These are phyloP conservation scores for Aspergillus ellipticus DNA, from an alignment of 495 filamentous ascomycete species.

Conservation along the genomic window DNA sequence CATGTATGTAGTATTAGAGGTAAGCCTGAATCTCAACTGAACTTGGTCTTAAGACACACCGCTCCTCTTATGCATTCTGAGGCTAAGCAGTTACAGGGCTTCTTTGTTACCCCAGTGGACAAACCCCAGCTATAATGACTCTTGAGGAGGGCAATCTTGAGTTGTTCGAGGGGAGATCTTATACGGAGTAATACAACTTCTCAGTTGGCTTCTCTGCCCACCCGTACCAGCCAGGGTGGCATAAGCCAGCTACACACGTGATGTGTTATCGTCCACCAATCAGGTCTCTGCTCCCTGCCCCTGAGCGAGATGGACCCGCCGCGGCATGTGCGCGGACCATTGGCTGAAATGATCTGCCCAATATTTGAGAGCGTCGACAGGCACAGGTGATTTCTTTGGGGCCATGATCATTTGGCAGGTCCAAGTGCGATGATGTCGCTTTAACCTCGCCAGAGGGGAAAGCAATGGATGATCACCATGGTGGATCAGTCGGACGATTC, in stretches of 20 bases:
- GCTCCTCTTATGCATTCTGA: too few relatives aligned
- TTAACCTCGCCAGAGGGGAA: neutral
- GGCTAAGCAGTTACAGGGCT: too few relatives aligned
- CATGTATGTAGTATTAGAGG: too few relatives aligned
- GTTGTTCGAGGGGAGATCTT: too few relatives aligned
- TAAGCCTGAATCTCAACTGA: too few relatives aligned
- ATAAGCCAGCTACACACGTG: neutral
- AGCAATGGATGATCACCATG: neutral
- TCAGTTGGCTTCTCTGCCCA: too few relatives aligned
- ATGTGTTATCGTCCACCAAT: neutral
- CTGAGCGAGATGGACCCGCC: neutral
- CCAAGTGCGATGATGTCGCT: neutral
- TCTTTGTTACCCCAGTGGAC: too few relatives aligned
- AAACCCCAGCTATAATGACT: too few relatives aligned
- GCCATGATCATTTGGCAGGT: neutral
- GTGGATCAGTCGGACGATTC: neutral
- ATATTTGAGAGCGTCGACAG: neutral
- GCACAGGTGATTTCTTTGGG: neutral
- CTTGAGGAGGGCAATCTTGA: too few relatives aligned
- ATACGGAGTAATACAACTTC: too few relatives aligned
- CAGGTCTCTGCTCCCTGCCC: neutral
- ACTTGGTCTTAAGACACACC: too few relatives aligned
- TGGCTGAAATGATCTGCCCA: conserved; percentile 1
- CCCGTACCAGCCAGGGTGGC: neutral
- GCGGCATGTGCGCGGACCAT: conserved; percentile 8